Evolutionary conservation across 345 rosid species (phyloP), one percentile per base, ranked within the genome.

Genomic region (Carallia brachiata): DNA sequence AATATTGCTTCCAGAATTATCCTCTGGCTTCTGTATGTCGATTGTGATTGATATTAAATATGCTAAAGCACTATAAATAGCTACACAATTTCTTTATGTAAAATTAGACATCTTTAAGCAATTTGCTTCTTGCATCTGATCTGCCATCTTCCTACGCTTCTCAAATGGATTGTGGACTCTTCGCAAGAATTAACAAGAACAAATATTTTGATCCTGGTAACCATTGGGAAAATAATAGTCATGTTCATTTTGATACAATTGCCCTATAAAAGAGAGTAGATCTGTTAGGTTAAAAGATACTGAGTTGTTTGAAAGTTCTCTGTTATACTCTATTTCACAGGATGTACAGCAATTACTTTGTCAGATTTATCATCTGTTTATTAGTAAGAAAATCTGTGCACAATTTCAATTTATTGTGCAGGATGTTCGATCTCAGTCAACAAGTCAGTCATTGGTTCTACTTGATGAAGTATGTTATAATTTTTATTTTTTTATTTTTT

Each of bases 401-500:
- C 32, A 56, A 54, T 66, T 63, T 63, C 61, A 16, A 55, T 70
- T 78, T 55, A 63, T 63, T 60, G 60, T 81, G 83, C 90, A 94
- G 98, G 91, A 84, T 73, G 91, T 94, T 74, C 83, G 76, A 69
- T 81, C 89, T 55, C 83, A 85, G 61, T 89, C 97, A 55, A 91
- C 98, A 67, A 79, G 78, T 65, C 85, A 76, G 70, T 91, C 98
- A 18, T 69, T 94, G 77, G 97, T 94, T 80, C 86, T 94, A 53
- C 85, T 94, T 50, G 98, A 94, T 73, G 98, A 91, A 86, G 98
- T 94, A 86, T 53, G 96, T 77, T 56, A 19, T 0, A 15, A 30
- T 7, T 30, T n/a, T n/a, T n/a, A n/a, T n/a, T n/a, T n/a, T n/a
- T n/a, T n/a, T n/a, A n/a, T 12, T 9, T 9, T 27, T 10, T 56